Evolutionary conservation across 2,329 filamentous ascomycete species (phyloP).

Genomic region (Karstenula rhodostoma): DNA sequence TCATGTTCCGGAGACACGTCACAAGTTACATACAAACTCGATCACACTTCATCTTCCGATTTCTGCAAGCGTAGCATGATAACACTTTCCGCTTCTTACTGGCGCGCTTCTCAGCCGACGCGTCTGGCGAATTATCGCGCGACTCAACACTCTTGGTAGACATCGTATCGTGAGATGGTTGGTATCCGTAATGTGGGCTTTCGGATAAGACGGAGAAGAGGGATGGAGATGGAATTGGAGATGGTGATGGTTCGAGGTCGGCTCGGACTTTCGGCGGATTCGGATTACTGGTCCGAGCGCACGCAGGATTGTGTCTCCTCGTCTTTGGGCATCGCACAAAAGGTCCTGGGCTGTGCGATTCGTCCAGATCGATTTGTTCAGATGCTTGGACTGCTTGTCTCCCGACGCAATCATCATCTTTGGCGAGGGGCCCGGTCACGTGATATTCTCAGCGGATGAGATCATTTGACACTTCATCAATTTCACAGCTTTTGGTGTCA

Average conservation of each 20-base stretch:
- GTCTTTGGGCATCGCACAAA: background rate
- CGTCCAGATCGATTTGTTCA: background rate
- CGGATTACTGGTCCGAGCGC: slow-evolving; percentile 17
- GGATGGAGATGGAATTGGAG: slow-evolving; percentile 25
- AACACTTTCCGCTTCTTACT: slow-evolving; percentile 55
- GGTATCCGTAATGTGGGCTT: slow-evolving; percentile 10
- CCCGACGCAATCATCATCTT: background rate
- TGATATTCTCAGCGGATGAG: too few species aligned
- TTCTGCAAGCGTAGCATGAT: slow-evolving; percentile 57
- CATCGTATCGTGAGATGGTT: slow-evolving; percentile 25
- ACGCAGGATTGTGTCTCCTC: background rate
- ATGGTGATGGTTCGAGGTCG: slow-evolving; percentile 4
- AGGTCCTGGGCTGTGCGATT: background rate
- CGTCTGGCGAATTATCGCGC: slow-evolving; percentile 42
- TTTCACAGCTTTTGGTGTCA: too few species aligned
- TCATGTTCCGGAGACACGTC: background rate
- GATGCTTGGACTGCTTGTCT: background rate
- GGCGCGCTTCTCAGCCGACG: slow-evolving; percentile 48
- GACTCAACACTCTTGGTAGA: slow-evolving; percentile 41
- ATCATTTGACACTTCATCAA: too few species aligned
- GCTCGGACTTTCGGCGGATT: slow-evolving; percentile 20
- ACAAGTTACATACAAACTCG: slow-evolving; percentile 36
- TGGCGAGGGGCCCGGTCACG: background rate
- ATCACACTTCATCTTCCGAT: slow-evolving; percentile 58
- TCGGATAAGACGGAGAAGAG: slow-evolving; percentile 39